Evolutionary conservation across 257 asterid genomes (phyloP), one percentile per base, ranked within the genome.

Genomic region (Primulina eburnea): DNA sequence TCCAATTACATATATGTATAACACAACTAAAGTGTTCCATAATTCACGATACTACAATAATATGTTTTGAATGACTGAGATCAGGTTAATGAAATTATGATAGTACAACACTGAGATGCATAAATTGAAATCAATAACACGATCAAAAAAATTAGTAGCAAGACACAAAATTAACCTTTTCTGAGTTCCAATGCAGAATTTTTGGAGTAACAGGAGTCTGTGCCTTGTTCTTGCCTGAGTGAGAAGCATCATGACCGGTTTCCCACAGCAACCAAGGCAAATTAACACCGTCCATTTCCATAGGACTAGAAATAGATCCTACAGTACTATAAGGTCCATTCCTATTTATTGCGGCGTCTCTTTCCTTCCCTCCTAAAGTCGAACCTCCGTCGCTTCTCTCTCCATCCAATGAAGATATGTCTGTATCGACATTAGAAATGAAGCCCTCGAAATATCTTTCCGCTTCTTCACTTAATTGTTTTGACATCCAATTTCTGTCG

Each of bases 371-470:
- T 65, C 97, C 95, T 32, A 87, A 65, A 62, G 84, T 84, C 30
- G 97, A 87, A 79, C 95, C 84, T 35, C 74, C 88, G 66, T 94
- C 99, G 70, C 97, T 91, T 80, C 88, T 85, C 77, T 89, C 99
- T 47, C 96, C 99, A 80, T 94, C 97, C 81, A 91, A 85, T 18
- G 97, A 94, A 78, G 99, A 90, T 67, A 89, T 67, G 76, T 94
- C 99, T 26, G 97, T 85, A 72, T 90, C 97, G 62, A 91, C 79
- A 79, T 84, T 94, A 65, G 83, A 84, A 65, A 85, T 80, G 86
- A 89, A 94, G 82, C 85, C 97, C 84, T 85, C 96, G 43, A 94
- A 70, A 75, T 81, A 86, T 78, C 74, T 88, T 76, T 91, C 97
- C 24, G 97, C 97, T 77, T 89, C 97, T 73, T 87, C 96, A 17